These are phyloP conservation scores for Setomelanomma holmii DNA, from an alignment of 2,329 filamentous ascomycete species.

Conservation along the genomic window DNA sequence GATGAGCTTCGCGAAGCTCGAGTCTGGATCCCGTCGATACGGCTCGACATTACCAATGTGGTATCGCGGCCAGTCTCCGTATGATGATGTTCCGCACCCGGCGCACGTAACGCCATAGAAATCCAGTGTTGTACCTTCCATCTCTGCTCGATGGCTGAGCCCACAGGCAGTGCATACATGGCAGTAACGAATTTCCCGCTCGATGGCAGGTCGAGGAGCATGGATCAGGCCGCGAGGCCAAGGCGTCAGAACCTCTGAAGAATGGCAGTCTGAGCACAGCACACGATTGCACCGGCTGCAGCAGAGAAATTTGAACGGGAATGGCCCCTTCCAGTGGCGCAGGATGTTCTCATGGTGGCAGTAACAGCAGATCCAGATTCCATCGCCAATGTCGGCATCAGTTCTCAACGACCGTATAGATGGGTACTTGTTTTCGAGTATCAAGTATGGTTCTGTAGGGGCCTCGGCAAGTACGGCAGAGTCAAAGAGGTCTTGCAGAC, in stretches of 20 bases:
- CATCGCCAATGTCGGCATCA: slow-evolving; percentile 23
- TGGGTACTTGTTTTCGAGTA: slow-evolving; percentile 18
- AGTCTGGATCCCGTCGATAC: slow-evolving; percentile 19
- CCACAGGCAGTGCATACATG: slow-evolving; percentile 20
- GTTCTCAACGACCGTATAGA: slow-evolving; percentile 14
- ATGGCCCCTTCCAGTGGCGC: slow-evolving; percentile 13
- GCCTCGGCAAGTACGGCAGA: slow-evolving; percentile 8
- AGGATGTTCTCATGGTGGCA: slow-evolving; percentile 24
- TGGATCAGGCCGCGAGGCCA: slow-evolving; percentile 18
- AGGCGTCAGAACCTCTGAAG: slow-evolving; percentile 17
- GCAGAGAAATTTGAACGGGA: slow-evolving; percentile 19
- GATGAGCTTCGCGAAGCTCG: slow-evolving; percentile 15
- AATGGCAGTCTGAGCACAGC: slow-evolving; percentile 12
- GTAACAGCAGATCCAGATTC: slow-evolving; percentile 21
- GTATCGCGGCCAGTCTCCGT: slow-evolving; percentile 21
- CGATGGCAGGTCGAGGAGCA: slow-evolving; percentile 1
- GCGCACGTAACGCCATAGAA: slow-evolving; percentile 17
- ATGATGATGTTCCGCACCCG: slow-evolving; percentile 13
- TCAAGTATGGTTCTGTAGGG: slow-evolving; percentile 15
- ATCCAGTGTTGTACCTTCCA: slow-evolving; percentile 14
- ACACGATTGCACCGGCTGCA: slow-evolving; percentile 11
- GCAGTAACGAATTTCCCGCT: slow-evolving; percentile 14
- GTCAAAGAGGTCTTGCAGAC: slow-evolving; percentile 12
- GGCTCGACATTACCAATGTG: slow-evolving; percentile 20
- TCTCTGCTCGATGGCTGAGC: slow-evolving; percentile 20